phyloP scores from a whole-genome alignment of 148 eudicot species.

The Chenopodium quinoa region DNA sequence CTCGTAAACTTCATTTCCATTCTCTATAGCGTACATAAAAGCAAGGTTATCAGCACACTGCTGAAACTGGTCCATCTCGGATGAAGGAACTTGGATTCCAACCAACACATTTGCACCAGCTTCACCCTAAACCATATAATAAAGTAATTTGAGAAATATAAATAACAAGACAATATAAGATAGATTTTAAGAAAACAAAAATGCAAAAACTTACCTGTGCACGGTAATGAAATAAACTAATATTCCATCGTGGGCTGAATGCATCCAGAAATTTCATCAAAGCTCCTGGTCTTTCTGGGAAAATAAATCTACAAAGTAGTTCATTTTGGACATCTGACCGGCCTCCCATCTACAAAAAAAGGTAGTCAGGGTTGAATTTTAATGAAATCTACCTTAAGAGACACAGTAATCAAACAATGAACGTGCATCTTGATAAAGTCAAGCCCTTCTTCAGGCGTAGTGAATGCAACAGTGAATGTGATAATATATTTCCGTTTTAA shows the following conservation, averaged over 20 bases:
- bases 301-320: slow-evolving; percentile 76
- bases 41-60: slow-evolving; percentile 65
- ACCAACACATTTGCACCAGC: slow-evolving; percentile 91
- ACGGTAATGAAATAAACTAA: slow-evolving; percentile 93
- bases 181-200: not conserved
- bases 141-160: not conserved
- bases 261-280: slow-evolving; percentile 78
- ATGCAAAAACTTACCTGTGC: slow-evolving; percentile 53
- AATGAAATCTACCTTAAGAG: not conserved
- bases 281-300: slow-evolving; percentile 95
- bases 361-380: not conserved
- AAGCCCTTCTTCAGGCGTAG: not conserved
- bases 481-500: not conserved
- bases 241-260: slow-evolving; percentile 94
- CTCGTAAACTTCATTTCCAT: slow-evolving; percentile 53
- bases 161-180: not conserved
- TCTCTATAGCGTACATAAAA: slow-evolving; percentile 58
- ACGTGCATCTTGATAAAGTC: not conserved
- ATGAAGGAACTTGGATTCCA: slow-evolving; percentile 70
- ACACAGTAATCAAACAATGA: not conserved
- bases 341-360: slow-evolving; percentile 72
- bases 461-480: not conserved
- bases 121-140: slow-evolving; percentile 57
- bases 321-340: slow-evolving; percentile 66
- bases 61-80: slow-evolving; percentile 57